Evolutionary conservation across 2,329 filamentous ascomycete species (phyloP), one percentile per base, ranked within the genome.

Genomic region (Monilinia vaccinii-corymbosi): DNA sequence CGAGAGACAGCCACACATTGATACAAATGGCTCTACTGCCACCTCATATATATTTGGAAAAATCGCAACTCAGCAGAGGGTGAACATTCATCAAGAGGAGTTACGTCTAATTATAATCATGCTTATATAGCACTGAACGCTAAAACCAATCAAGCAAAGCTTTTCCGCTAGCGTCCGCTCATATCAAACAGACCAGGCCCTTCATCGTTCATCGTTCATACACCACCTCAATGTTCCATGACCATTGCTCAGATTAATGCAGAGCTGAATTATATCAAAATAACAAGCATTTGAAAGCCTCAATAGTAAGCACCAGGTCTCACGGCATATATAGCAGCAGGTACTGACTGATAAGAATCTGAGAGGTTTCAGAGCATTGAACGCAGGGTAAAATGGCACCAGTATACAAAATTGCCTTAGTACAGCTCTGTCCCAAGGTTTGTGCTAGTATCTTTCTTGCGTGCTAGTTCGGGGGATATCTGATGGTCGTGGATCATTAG

Each of bases 351-450:
- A 53, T 44, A 3, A 18, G 13, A 16, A 3, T 18, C 4, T 31
- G 16, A 32, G 18, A 42, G n/a, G 13, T 32, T 32, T 18, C 2
- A 21, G 7, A 44, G 3, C 25, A 32, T 2, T 7, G 32, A 23
- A 49, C n/a, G 21, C 18, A 44, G 21, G 8, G 40, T 45, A 25
- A 25, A 5, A 60, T 60, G 58, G 58, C 51, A 18, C 25, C 42
- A 40, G 18, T 47, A 14, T 56, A 56, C 28, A 60, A 60, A 36
- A 31, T 60, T 34, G 58, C 58, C 14, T 55, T 60, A n/a, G 36
- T 60, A 14, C 58, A 60, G 50, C 51, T 60, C 11, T 47, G 34
- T 46, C 49, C 50, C 0, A 60, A 60, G 58, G 58, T 60, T 23
- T 23, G 58, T 58, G 32, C 21, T 6, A 10, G 21, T 44, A 40